Base-by-base conservation (phyloP, 1,284 basidiomycete genomes). In the Athelia psychrophila region DNA sequence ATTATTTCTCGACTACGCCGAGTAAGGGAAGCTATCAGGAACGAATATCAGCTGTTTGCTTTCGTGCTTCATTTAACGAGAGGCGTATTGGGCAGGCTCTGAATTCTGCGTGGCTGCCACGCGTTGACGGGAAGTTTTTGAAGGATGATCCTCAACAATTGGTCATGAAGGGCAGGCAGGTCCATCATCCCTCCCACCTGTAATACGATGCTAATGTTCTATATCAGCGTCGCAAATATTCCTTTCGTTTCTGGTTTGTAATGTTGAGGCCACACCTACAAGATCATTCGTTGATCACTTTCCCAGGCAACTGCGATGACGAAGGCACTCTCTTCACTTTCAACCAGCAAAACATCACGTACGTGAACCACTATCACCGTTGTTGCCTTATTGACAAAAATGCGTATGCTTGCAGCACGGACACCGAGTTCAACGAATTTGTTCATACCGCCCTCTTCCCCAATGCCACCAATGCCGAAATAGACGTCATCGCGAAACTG, bases 91-190 rank as follows among this genome's bases (percentile, higher is more conserved):
- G 13, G 24, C 52, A 71, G 72, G 69, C 72, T 9, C 53, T 77
- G 40, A 61, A 58, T 46, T 58, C 75, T 13, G 71, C 75, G 0
- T 83, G 76, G 76, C 55, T 73, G 18, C 81, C 79, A 33, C 69
- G 77, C 3, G 74, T 73, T 6, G 81, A 83, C 54, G 81, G 81
- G 1, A 64, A 67, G 0, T 76, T 81, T 61, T 56, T 83, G 36
- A 71, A 69, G 0, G 73, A 72, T 19, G 62, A 71, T 50, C 74
- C 79, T 6, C 69, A 73, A 52, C 49, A 59, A 9, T 57, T 75
- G 24, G 68, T 80, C 12, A 62, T 66, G 44, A 61, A 72, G 35
- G 75, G 73, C 27, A 6, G 65, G 66, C 33, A 68, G 79, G 16
- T 70, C 76, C 2, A 66, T 75, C 40, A 64, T 81, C n/a, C 77